Conservation (phyloP, 2,329 filamentous ascomycete species). For the Parastagonospora avenae region DNA sequence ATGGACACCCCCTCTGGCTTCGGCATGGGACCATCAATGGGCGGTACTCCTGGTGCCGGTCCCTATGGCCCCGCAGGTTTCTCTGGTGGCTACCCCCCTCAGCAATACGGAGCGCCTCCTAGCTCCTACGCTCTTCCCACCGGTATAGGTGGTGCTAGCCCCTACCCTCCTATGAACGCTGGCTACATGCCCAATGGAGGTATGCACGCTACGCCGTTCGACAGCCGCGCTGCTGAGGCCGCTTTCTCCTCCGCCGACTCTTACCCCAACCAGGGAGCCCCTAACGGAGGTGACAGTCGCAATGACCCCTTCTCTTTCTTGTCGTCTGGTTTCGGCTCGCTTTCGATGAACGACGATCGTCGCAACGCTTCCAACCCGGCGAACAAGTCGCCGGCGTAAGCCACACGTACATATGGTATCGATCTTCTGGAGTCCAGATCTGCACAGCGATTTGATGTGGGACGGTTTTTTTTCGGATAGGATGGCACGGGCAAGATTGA, state of each 20-base stretch:
- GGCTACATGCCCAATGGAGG: constrained; percentile 78
- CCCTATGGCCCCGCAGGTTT: constrained; percentile 75
- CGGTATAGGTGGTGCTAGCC: constrained; percentile 77
- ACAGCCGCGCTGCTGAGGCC: constrained; percentile 90
- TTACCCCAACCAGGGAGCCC: constrained; percentile 74
- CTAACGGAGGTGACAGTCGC: constrained; percentile 68
- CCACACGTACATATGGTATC: constrained; percentile 41
- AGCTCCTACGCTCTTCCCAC: constrained; percentile 90
- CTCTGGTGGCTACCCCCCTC: constrained; percentile 64
- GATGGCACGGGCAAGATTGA: constrained; percentile 43
- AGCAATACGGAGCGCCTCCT: constrained; percentile 85
- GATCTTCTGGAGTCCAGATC: constrained; percentile 40
- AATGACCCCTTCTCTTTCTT: constrained; percentile 82
- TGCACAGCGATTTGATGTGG: constrained; percentile 43
- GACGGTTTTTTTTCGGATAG: constrained; percentile 40
- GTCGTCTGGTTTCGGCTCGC: constrained; percentile 71
- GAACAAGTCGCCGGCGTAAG: constrained; percentile 49
- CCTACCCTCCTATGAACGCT: constrained; percentile 76
- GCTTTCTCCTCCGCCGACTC: constrained; percentile 91
- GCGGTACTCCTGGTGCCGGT: constrained; percentile 70
- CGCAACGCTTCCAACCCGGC: constrained; percentile 50
- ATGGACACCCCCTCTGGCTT: constrained; percentile 87
- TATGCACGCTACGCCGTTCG: constrained; percentile 85
- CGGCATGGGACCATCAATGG: constrained; percentile 88
- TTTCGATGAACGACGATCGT: constrained; percentile 69